Conservation (phyloP, 2,329 filamentous ascomycete genomes). For the Trichocomaceae sp. region DNA sequence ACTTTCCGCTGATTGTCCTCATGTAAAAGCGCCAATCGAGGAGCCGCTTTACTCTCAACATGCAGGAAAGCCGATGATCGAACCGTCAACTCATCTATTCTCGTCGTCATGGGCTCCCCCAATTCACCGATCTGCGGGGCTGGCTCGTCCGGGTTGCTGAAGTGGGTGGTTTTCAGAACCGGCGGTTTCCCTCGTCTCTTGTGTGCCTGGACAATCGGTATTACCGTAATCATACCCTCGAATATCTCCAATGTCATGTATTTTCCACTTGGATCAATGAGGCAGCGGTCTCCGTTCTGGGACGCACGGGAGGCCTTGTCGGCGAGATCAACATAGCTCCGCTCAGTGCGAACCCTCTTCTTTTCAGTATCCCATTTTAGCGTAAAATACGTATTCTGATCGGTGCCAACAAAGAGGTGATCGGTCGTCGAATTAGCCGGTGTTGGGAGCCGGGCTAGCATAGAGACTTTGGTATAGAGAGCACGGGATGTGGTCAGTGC, state of each 20-base stretch:
- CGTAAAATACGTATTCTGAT: slow-evolving; percentile 85
- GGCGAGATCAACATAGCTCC: slow-evolving; percentile 54
- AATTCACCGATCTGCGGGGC: slow-evolving; percentile 47
- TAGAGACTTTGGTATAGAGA: slow-evolving; percentile 78
- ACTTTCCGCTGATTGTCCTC: slow-evolving; percentile 55
- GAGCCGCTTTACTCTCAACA: slow-evolving; percentile 44
- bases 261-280: slow-evolving; percentile 71
- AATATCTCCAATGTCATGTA: slow-evolving; percentile 63
- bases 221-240: slow-evolving; percentile 60
- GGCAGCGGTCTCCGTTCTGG: slow-evolving; percentile 73
- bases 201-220: slow-evolving; percentile 54
- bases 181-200: slow-evolving; percentile 35
- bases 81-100: slow-evolving; percentile 62
- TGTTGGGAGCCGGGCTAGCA: slow-evolving; percentile 53
- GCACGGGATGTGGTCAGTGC: slow-evolving; percentile 60
- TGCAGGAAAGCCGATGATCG: slow-evolving; percentile 61
- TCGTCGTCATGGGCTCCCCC: slow-evolving; percentile 54
- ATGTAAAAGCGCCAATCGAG: slow-evolving; percentile 59
- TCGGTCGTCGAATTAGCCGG: slow-evolving; percentile 69
- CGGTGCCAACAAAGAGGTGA: slow-evolving; percentile 86
- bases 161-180: slow-evolving; percentile 17
- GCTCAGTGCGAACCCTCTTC: slow-evolving; percentile 49
- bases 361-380: slow-evolving; percentile 66
- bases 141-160: slow-evolving; percentile 10
- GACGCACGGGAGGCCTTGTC: slow-evolving; percentile 62